Percentiles rank a stretch among this genome's conserved stretches.
These are phyloP conservation scores for Epichloe sp. DNA, from an alignment of 2,329 filamentous ascomycete species.

Conservation along the genomic window DNA sequence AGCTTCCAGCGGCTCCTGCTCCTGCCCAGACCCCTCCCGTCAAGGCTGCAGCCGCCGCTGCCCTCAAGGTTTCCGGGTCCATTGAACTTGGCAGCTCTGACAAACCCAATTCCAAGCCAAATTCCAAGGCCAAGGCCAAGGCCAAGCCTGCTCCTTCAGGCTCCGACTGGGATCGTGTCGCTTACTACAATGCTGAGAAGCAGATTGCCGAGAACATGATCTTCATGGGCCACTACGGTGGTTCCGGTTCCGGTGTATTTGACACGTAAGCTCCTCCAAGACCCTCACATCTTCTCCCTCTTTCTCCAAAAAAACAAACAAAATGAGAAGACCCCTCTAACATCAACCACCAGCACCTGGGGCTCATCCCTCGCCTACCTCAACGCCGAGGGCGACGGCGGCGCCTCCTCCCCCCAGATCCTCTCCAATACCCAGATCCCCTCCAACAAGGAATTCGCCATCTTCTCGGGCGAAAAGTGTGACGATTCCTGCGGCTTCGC, in stretches of 20 bases:
- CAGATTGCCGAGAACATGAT: constrained; percentile 29
- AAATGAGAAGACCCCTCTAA: neutral
- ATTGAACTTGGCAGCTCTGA: neutral
- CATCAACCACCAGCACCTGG: constrained; percentile 21
- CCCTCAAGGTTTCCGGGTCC: neutral
- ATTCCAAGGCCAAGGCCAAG: neutral
- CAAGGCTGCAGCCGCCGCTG: constrained; percentile 9
- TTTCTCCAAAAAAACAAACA: neutral
- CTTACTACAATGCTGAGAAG: constrained; percentile 31
- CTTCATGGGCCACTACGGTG: constrained; percentile 36
- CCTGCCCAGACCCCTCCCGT: neutral
- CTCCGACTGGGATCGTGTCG: constrained; percentile 27
- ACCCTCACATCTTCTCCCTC: too few species aligned
- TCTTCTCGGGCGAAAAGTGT: constrained; percentile 32
- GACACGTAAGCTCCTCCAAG: constrained; percentile 25
- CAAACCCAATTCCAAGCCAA: neutral
- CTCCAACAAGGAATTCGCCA: constrained; percentile 32
- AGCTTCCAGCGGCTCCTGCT: constrained; percentile 4
- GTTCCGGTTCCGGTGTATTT: constrained; percentile 28
- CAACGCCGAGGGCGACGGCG: constrained; percentile 26
- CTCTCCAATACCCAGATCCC: constrained; percentile 26
- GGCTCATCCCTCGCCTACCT: constrained; percentile 34
- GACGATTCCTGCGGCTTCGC: constrained; percentile 29
- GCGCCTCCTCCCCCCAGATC: constrained; percentile 24
- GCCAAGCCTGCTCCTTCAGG: constrained; percentile 6